These are phyloP conservation scores for Phyllosticta citrichinensis DNA, from an alignment of 2,329 filamentous ascomycete genomes.

Conservation along the genomic window DNA sequence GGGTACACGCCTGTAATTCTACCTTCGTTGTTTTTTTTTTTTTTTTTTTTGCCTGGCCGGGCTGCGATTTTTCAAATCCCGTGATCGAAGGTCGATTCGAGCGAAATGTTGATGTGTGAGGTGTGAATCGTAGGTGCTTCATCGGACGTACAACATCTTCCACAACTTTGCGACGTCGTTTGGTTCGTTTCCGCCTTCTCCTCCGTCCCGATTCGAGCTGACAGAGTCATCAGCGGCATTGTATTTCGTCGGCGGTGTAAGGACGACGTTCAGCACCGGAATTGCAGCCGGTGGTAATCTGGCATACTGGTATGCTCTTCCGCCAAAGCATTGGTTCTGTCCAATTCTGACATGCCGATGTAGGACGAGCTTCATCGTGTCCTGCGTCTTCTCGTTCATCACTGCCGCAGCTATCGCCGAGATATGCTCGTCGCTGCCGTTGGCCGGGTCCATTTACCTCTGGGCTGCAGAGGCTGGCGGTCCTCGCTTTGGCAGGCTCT, in stretches of 20 bases:
- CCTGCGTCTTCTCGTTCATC: conserved; percentile 51
- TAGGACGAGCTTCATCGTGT: conserved; percentile 51
- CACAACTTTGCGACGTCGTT: conserved; percentile 7
- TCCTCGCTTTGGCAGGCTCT: conserved; percentile 43
- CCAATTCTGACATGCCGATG: not conserved
- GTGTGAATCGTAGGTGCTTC: not conserved
- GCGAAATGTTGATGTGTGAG: not conserved
- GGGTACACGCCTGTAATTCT: conserved; percentile 6
- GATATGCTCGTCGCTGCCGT: conserved; percentile 49
- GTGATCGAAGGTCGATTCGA: not conserved
- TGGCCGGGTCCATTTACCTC: conserved; percentile 50
- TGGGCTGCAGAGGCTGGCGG: conserved; percentile 53
- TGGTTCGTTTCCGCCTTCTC: not conserved
- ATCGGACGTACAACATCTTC: conserved; percentile 7
- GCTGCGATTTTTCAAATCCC: not conserved
- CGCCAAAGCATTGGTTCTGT: not conserved
- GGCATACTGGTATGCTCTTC: conserved; percentile 44
- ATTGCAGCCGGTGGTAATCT: conserved; percentile 51
- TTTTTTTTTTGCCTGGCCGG: not conserved
- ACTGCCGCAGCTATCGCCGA: conserved; percentile 52
- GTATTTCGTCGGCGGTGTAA: conserved; percentile 51
- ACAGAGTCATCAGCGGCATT: conserved; percentile 40
- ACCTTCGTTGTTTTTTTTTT: no score
- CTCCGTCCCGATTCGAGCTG: not conserved
- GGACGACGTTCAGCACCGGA: conserved; percentile 52